Evolutionary conservation across 2,329 filamentous ascomycete genomes (phyloP).

Genomic region (Blumeria hordei): DNA sequence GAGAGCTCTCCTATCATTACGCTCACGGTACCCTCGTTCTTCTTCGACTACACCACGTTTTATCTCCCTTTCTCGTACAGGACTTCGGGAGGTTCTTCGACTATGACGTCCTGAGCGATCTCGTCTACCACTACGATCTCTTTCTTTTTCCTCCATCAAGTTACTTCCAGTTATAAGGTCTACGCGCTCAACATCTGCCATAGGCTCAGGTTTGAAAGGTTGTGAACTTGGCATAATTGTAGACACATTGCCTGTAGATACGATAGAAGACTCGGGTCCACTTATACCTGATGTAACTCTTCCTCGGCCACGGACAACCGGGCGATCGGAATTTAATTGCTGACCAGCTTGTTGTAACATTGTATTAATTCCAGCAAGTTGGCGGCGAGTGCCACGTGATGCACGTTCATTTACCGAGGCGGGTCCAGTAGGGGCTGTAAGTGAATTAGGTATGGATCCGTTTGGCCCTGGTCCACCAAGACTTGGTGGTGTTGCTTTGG

Average conservation of each 20-base stretch:
- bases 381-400: slow-evolving; percentile 18
- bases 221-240: slow-evolving; percentile 16
- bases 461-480: slow-evolving; percentile 8
- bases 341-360: slow-evolving; percentile 28
- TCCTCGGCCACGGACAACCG: slow-evolving; percentile 12
- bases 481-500: slow-evolving; percentile 12
- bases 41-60: slow-evolving; percentile 12
- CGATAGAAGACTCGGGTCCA: slow-evolving; percentile 20
- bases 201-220: background rate
- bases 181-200: slow-evolving; percentile 7
- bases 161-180: slow-evolving; percentile 10
- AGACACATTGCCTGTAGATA: slow-evolving; percentile 25
- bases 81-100: slow-evolving; percentile 12
- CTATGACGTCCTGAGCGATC: slow-evolving; percentile 14
- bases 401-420: slow-evolving; percentile 14
- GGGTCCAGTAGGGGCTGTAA: slow-evolving; percentile 14
- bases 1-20: slow-evolving; percentile 6
- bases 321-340: slow-evolving; percentile 16
- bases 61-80: slow-evolving; percentile 10
- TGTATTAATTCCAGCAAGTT: slow-evolving; percentile 34
- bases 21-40: slow-evolving; percentile 13
- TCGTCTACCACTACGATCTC: slow-evolving; percentile 11
- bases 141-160: slow-evolving; percentile 8
- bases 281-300: slow-evolving; percentile 16
- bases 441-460: slow-evolving; percentile 8